Percentiles rank a stretch among this genome's conserved stretches.
Conservation (phyloP, 768 basidiomycete species). For the Trametes meyenii region DNA sequence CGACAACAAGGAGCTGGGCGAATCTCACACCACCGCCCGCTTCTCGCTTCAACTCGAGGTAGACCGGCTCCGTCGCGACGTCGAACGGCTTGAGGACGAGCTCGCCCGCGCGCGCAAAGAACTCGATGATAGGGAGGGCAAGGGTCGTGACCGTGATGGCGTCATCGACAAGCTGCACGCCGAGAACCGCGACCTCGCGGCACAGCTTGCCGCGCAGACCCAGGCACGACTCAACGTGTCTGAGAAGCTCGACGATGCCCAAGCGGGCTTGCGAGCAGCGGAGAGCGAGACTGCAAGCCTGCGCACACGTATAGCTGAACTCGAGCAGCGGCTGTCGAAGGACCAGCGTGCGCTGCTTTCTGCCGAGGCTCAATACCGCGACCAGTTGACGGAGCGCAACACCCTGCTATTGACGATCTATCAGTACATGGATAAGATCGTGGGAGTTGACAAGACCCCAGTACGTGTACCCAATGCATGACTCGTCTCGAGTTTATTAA, state of each 20-base stretch:
- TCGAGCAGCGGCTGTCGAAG: constrained; percentile 81
- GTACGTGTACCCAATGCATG: constrained; percentile 45
- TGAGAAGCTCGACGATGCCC: constrained; percentile 83
- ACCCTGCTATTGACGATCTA: constrained; percentile 90
- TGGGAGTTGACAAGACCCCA: constrained; percentile 85
- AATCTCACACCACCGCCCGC: constrained; percentile 78
- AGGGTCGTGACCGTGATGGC: constrained; percentile 68
- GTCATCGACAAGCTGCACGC: constrained; percentile 75
- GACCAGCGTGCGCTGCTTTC: constrained; percentile 74
- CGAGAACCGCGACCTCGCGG: constrained; percentile 79
- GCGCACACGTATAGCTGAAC: constrained; percentile 65
- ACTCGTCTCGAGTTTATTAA: background rate
- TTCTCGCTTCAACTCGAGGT: constrained; percentile 90
- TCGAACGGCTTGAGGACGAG: constrained; percentile 81
- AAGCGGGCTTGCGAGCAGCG: constrained; percentile 60
- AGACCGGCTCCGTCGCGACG: constrained; percentile 82
- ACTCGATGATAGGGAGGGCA: constrained; percentile 64
- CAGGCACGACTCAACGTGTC: constrained; percentile 84
- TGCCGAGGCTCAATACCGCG: constrained; percentile 81
- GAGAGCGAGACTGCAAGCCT: constrained; percentile 68
- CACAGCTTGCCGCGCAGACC: constrained; percentile 80
- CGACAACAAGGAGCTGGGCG: constrained; percentile 80
- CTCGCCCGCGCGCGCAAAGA: constrained; percentile 71
- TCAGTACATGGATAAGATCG: constrained; percentile 93
- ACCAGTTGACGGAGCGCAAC: constrained; percentile 92